Percentiles rank a stretch among this genome's conserved stretches.
These are phyloP conservation scores for Kwoniella sp. DNA, from an alignment of 768 basidiomycete species.

Conservation along the genomic window DNA sequence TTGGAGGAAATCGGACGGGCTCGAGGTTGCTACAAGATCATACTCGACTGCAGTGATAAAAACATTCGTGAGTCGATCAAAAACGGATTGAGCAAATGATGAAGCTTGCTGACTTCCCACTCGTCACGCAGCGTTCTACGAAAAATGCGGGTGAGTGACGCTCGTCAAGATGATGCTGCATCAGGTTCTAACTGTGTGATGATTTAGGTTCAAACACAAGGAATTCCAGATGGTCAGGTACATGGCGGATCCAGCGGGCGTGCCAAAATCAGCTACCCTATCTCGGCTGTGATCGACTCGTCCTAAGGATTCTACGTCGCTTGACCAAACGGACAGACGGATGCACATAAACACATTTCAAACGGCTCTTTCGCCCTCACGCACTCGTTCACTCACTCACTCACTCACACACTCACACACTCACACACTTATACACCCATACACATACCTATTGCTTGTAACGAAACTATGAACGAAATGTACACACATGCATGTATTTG, in stretches of 20 bases:
- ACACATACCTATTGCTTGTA: background rate
- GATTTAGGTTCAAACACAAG: slow-evolving; percentile 66
- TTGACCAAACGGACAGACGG: background rate
- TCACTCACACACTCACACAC: too few relatives aligned
- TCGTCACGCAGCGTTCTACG: slow-evolving; percentile 75
- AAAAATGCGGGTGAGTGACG: slow-evolving; percentile 68
- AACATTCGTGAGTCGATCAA: slow-evolving; percentile 78
- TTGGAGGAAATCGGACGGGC: slow-evolving; percentile 77
- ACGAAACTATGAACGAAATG: background rate
- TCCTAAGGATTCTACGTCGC: too few relatives aligned
- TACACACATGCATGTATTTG: background rate
- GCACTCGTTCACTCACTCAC: too few relatives aligned
- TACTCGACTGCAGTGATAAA: slow-evolving; percentile 85
- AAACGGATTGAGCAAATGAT: background rate
- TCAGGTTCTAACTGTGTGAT: background rate
- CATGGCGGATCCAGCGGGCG: slow-evolving; percentile 29
- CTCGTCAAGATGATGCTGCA: background rate
- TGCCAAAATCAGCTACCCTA: slow-evolving; percentile 17
- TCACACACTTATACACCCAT: too few relatives aligned
- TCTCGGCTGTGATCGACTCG: slow-evolving; percentile 12
- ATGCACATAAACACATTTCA: background rate
- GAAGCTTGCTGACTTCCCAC: background rate
- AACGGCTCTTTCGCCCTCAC: background rate
- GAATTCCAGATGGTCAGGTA: slow-evolving; percentile 83
- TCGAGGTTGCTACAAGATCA: slow-evolving; percentile 90